These are phyloP conservation scores for Fusarium papillatum DNA, from an alignment of 2,329 filamentous ascomycete species.

Conservation along the genomic window DNA sequence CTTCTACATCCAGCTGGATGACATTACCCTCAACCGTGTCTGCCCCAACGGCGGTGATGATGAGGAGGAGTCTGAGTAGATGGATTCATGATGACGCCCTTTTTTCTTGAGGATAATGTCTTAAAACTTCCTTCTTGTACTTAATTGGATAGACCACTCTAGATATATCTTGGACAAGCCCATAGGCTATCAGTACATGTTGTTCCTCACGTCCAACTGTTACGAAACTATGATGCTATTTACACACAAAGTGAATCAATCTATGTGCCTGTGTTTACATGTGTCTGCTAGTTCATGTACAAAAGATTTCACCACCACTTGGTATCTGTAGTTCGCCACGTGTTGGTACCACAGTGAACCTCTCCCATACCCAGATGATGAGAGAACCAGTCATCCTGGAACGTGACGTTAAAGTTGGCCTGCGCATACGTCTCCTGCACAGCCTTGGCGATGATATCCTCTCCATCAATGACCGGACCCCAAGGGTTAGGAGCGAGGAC, in stretches of 20 bases:
- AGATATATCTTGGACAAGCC: not conserved
- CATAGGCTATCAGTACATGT: not conserved
- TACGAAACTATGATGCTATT: not conserved
- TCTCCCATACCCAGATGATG: conserved; percentile 43
- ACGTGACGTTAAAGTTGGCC: conserved; percentile 39
- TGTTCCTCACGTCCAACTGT: not conserved
- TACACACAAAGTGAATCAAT: not conserved
- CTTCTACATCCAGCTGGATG: conserved; percentile 24
- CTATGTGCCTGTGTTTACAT: not conserved
- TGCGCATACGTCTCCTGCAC: conserved; percentile 35
- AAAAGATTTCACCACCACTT: conserved; percentile 12
- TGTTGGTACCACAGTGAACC: conserved; percentile 41
- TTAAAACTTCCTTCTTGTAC: not conserved
- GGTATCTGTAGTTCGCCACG: conserved; percentile 11
- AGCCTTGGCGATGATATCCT: conserved; percentile 42
- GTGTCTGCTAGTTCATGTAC: not conserved
- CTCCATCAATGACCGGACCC: conserved; percentile 42
- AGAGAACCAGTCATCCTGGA: conserved; percentile 45
- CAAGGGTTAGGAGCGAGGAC: conserved; percentile 41
- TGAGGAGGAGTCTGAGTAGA: not conserved
- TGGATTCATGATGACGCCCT: not conserved
- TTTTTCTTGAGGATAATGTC: not conserved
- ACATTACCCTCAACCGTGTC: conserved; percentile 4
- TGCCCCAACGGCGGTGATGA: not conserved
- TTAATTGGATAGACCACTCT: not conserved